Evolutionary conservation across 129 eudicot genomes (phyloP), one percentile per base, ranked within the genome.

Genomic region (Ambrosia trifida): DNA sequence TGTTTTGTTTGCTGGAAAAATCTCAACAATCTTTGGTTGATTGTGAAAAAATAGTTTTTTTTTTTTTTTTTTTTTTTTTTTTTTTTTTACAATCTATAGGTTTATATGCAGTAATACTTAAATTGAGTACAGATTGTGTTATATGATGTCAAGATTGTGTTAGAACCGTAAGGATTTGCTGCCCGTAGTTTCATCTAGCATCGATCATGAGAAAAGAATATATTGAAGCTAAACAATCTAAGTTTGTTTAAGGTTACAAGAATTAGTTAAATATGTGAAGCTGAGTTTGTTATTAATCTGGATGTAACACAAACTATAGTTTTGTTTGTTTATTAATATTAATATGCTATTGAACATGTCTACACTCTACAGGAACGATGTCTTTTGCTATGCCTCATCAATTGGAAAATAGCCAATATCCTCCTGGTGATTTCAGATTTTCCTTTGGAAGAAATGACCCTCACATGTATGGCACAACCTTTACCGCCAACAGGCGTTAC

Each of bases 361-460:
- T 32, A 45, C 88, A 85, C 54, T 70, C 52, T 32, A 45, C 88
- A 85, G 85, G 80, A 82, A 82, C 43, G 32, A 91, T 91, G 97
- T 83, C 93, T 54, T 81, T 70, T 69, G 93, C 78, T n/a, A 88
- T 78, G 66, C 57, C 84, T 64, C 85, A 84, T 52, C 85, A 17
- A 16, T 66, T 87, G 11, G 85, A 80, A 71, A 84, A 68, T 58
- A 85, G 75, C 13, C 96, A 81, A 35, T 77, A 72, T 76, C 74
- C 49, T 76, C 74, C 49, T 9, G 83, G 85, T 41, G 88, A 76
- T 24, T 80, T 75, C 32, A 78, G 80, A 82, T 68, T 72, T 6
- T 65, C 84, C 35, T 77, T 83, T 40, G 77, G 80, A 58, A 71
- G 85, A 70, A 82, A 75, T 46, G 78, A 80, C 58, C 76, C 86